Evolutionary conservation across 805 yeast species (phyloP).

Genomic region (Teunomyces gatunensis): DNA sequence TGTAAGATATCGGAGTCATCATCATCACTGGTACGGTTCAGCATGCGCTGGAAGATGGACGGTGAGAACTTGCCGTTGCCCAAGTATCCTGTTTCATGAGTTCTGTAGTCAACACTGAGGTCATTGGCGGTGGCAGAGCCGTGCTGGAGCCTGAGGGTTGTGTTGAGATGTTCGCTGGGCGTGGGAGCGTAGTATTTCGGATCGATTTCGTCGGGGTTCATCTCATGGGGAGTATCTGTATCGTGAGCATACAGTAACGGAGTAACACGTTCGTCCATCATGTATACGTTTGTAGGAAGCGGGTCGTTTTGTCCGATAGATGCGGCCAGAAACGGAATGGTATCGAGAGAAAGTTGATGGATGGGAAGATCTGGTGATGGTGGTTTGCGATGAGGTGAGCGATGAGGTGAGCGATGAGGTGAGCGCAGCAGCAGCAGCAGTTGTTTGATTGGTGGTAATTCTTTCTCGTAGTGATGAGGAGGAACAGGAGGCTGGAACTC

Average conservation of each 20-base stretch:
- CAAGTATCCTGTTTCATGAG: conserved; percentile 37
- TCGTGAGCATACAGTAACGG: conserved; percentile 20
- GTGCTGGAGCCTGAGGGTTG: conserved; percentile 19
- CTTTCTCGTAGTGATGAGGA: conserved; percentile 12
- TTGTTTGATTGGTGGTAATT: not conserved
- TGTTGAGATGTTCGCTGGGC: conserved; percentile 40
- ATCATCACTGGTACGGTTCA: conserved; percentile 5
- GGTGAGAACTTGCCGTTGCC: conserved; percentile 35
- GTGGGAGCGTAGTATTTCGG: conserved; percentile 63
- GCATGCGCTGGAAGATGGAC: conserved; percentile 12
- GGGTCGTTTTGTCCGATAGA: conserved; percentile 33
- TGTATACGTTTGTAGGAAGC: conserved; percentile 35
- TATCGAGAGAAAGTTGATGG: conserved; percentile 7
- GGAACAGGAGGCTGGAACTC: conserved; percentile 23
- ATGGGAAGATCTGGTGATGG: conserved; percentile 10
- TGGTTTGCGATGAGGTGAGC: conserved; percentile 16
- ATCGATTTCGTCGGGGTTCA: conserved; percentile 78
- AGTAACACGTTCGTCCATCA: conserved; percentile 33
- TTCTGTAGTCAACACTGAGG: conserved; percentile 24
- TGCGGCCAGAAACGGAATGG: conserved; percentile 44
- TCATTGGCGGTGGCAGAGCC: conserved; percentile 19
- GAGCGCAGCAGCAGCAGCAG: too few relatives aligned
- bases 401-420: not conserved
- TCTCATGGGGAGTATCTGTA: conserved; percentile 41
- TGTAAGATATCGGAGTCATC: not conserved